Evolutionary conservation across 2,329 filamentous ascomycete genomes (phyloP).

Genomic region (Seiridium unicorne): DNA sequence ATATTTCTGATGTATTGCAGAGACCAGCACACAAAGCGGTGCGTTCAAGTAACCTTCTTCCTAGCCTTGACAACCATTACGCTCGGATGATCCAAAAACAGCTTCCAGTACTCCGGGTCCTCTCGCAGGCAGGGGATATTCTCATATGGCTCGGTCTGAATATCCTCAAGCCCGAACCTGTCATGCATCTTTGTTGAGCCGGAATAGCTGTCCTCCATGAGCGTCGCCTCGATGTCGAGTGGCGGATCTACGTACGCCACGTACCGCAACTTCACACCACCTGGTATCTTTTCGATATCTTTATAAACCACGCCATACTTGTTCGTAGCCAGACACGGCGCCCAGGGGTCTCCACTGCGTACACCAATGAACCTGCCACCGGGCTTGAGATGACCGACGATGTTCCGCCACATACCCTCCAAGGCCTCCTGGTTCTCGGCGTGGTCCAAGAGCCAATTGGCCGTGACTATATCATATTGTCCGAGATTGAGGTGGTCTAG

Average conservation of each 20-base stretch:
- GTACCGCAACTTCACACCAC: slow-evolving; percentile 18
- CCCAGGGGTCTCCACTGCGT: slow-evolving; percentile 14
- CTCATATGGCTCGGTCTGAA: slow-evolving; percentile 18
- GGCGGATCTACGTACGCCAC: slow-evolving; percentile 6
- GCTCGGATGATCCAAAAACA: slow-evolving; percentile 19
- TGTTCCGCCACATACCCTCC: slow-evolving; percentile 27
- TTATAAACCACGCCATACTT: slow-evolving; percentile 16
- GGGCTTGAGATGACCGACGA: slow-evolving; percentile 20
- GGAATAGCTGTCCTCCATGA: slow-evolving; percentile 18
- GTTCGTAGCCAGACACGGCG: background rate
- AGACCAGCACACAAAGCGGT: no score
- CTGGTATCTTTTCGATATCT: slow-evolving; percentile 16
- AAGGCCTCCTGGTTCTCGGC: slow-evolving; percentile 19
- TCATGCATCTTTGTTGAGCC: slow-evolving; percentile 20
- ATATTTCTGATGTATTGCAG: no score
- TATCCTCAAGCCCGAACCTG: slow-evolving; percentile 19
- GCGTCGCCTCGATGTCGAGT: slow-evolving; percentile 16
- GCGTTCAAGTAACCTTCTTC: slow-evolving; percentile 4
- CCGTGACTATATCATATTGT: slow-evolving; percentile 31
- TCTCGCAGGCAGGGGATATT: slow-evolving; percentile 16
- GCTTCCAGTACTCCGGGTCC: slow-evolving; percentile 21
- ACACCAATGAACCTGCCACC: slow-evolving; percentile 25
- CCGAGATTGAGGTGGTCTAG: slow-evolving; percentile 16
- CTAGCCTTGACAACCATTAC: slow-evolving; percentile 18
- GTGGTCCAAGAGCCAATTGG: slow-evolving; percentile 30